Conservation (phyloP, 257 asterid species). For the Solanum sitiens region DNA sequence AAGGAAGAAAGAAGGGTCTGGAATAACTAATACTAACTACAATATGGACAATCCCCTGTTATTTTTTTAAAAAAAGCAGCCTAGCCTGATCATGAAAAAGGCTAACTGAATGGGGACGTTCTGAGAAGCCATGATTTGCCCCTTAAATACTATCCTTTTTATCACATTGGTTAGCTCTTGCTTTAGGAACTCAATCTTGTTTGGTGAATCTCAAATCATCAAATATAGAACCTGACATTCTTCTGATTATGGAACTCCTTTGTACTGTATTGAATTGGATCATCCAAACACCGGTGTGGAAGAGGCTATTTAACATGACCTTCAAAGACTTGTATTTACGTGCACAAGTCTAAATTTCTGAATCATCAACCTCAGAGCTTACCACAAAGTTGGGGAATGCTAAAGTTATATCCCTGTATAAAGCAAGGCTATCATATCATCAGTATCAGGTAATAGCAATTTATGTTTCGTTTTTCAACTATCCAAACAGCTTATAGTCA, state of each 20-base stretch:
- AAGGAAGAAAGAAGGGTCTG: not conserved
- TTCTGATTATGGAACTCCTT: not conserved
- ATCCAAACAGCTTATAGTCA: not conserved
- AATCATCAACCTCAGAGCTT: slow-evolving; percentile 49
- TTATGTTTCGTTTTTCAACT: not conserved
- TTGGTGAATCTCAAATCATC: not conserved
- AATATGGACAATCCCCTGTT: not conserved
- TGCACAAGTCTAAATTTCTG: slow-evolving; percentile 27
- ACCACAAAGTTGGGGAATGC: slow-evolving; percentile 77
- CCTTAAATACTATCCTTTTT: not conserved
- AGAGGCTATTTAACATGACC: not conserved
- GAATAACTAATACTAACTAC: not conserved
- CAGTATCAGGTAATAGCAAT: not conserved
- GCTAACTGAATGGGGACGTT: not conserved
- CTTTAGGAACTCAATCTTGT: not conserved
- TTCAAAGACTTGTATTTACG: not conserved
- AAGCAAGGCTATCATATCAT: not conserved
- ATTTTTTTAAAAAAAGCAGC: not conserved
- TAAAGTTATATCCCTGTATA: slow-evolving; percentile 58
- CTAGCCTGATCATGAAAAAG: not conserved
- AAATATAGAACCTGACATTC: not conserved
- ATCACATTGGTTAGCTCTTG: not conserved
- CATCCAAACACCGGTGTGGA: not conserved
- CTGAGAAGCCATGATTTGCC: not conserved
- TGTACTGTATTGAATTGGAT: not conserved